Conservation (phyloP, 352 stramenopile genomes). For the Achlya hypogyna region DNA sequence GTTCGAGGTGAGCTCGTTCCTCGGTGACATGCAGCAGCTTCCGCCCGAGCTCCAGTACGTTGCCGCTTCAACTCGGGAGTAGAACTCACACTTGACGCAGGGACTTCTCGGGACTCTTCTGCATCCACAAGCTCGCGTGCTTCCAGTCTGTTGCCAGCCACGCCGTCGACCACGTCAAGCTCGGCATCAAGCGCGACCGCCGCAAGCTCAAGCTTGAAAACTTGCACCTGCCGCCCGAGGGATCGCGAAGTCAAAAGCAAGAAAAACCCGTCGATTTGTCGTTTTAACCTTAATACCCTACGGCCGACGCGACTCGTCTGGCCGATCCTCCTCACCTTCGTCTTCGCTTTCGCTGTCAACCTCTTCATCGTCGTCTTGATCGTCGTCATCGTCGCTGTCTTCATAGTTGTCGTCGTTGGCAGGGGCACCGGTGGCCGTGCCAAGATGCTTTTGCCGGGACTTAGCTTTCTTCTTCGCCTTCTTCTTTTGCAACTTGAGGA, state of each 20-base stretch:
- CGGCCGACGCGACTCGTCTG: neutral
- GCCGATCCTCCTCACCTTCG: neutral
- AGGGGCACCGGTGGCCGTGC: neutral
- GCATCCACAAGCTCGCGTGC: constrained; percentile 47
- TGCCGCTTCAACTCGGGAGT: neutral
- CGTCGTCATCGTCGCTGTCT: neutral
- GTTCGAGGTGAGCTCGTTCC: constrained; percentile 47
- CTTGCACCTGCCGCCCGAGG: constrained; percentile 60
- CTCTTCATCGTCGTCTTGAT: neutral
- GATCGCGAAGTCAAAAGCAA: constrained; percentile 28
- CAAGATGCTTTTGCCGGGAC: constrained; percentile 46
- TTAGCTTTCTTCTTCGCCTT: constrained; percentile 51
- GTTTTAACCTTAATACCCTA: constrained; percentile 8
- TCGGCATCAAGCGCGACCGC: constrained; percentile 51
- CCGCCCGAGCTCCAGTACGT: constrained; percentile 32
- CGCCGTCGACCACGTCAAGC: constrained; percentile 42
- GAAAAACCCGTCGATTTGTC: constrained; percentile 16
- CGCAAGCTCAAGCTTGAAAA: constrained; percentile 75
- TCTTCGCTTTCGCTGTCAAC: constrained; percentile 3
- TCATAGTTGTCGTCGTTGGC: neutral
- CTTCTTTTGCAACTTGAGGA: constrained; percentile 53
- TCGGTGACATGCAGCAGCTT: constrained; percentile 44
- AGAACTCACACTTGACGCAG: neutral
- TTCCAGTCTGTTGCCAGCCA: constrained; percentile 48
- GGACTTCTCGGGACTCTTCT: constrained; percentile 51